Conservation (phyloP, 1,284 basidiomycete genomes). For the Ganoderma lingzhi region DNA sequence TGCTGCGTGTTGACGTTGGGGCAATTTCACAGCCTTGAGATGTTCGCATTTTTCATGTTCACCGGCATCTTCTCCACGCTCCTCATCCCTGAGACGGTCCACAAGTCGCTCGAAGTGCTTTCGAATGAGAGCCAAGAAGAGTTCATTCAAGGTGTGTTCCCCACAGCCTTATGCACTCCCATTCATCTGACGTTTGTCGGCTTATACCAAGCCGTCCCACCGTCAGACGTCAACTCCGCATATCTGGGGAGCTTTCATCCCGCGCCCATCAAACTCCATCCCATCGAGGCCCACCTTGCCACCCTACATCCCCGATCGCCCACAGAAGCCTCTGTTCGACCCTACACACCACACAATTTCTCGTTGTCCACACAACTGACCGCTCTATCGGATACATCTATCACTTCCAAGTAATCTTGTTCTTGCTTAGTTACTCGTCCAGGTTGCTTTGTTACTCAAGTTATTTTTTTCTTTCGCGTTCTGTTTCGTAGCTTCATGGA, state of each 20-base stretch:
- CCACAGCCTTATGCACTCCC: neutral
- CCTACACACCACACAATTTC: neutral
- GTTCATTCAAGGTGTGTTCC: conserved; percentile 51
- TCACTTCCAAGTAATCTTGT: conserved; percentile 7
- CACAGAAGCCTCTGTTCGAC: neutral
- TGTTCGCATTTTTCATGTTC: conserved; percentile 84
- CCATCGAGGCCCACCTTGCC: conserved; percentile 14
- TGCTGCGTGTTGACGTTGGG: conserved; percentile 17
- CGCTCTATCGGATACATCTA: conserved; percentile 25
- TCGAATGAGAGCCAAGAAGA: conserved; percentile 75
- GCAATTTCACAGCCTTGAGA: conserved; percentile 56
- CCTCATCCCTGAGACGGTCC: conserved; percentile 81
- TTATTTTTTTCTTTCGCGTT: neutral
- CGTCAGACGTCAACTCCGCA: conserved; percentile 1
- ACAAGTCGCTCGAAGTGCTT: conserved; percentile 71
- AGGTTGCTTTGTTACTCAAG: neutral
- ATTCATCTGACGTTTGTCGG: neutral
- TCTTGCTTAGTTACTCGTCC: neutral
- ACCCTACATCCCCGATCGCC: conserved; percentile 15
- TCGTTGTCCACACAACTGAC: conserved; percentile 20
- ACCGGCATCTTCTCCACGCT: conserved; percentile 82
- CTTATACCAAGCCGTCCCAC: conserved; percentile 19
- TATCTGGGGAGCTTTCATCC: conserved; percentile 21
- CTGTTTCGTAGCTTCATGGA: neutral
- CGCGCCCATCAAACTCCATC: conserved; percentile 21